Evolutionary conservation across 441 rosid genomes (phyloP), one percentile per base, ranked within the genome.

Genomic region (Populus hybrid): DNA sequence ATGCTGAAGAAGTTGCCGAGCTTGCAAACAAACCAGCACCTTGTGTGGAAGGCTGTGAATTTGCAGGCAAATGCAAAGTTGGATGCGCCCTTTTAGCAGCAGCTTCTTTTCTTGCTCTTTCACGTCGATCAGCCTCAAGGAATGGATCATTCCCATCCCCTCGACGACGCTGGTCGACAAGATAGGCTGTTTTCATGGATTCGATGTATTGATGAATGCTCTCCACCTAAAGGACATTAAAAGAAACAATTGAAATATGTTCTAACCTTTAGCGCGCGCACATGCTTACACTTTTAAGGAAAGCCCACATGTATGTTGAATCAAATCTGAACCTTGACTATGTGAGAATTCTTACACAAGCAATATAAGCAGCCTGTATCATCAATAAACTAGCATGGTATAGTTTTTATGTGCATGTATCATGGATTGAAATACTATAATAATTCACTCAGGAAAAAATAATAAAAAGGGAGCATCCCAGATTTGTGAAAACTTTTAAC

Each of bases 11-110:
- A 77, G 84, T 74, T 29, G 92, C 87, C 73, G 94, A 86, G 88
- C 83, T 83, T 6, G 95, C 76, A 78, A 89, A 80, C 74, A 90
- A 82, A 63, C 97, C 94, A 64, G 92, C 85, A 84, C 84, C 93
- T 74, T 91, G 98, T 2, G 90, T 88, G 75, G 99, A 90, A 72
- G 92, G 83, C 80, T 89, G 99, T 72, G 92, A 81, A 83, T 68
- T 87, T 69, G 92, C 79, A 84, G 95, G 97, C 83, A 97, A 87
- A 88, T 97, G 94, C 82, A 93, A 85, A 80, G 97, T 94, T 82
- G 99, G 99, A 83, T 97, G 99, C 59, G 90, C 97, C 78, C 97
- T 87, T 91, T 89, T 97, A 64, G 99, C 94, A 84, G 99, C 98
- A 68, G 98, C 99, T 90, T 97, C 98, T 74, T 87, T 94, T 82